phyloP scores from a whole-genome alignment of 1,284 basidiomycete species.

The Apiotrichum laibachii region DNA sequence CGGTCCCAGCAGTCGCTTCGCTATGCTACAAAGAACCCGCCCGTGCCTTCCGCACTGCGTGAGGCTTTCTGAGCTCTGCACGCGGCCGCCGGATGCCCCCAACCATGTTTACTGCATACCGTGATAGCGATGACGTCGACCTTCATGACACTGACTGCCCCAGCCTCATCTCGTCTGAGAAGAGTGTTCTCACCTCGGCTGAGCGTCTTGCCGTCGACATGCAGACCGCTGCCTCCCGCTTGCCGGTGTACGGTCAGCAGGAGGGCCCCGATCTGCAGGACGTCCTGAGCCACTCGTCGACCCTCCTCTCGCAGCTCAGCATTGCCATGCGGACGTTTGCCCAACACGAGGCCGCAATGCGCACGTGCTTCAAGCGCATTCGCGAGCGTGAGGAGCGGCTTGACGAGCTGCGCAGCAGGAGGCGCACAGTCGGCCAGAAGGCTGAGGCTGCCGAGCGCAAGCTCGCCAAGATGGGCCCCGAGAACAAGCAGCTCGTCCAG shows the following conservation, averaged over 20 bases:
- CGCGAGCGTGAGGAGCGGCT: conserved; percentile 80
- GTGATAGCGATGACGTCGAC: neutral
- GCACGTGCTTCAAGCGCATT: conserved; percentile 59
- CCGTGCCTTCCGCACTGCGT: no score
- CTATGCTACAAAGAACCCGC: no score
- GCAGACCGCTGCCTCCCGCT: conserved; percentile 72
- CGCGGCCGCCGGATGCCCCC: no score
- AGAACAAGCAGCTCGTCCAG: conserved; percentile 76
- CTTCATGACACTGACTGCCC: conserved; percentile 2
- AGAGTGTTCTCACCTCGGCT: conserved; percentile 70
- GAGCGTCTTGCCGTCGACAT: conserved; percentile 59
- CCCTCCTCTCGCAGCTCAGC: conserved; percentile 68
- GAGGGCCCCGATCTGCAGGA: conserved; percentile 86
- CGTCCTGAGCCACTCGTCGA: conserved; percentile 67
- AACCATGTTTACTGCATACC: neutral
- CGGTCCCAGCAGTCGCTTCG: no score
- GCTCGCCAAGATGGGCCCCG: conserved; percentile 82
- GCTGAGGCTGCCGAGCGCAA: conserved; percentile 88
- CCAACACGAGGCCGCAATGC: conserved; percentile 67
- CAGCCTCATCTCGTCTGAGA: conserved; percentile 85
- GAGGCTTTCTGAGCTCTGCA: no score
- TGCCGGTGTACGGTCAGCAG: conserved; percentile 73
- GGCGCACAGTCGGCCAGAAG: conserved; percentile 65
- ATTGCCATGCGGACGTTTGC: conserved; percentile 70
- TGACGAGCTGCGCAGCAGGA: conserved; percentile 69